These are phyloP conservation scores for Paramecium octaurelia DNA, from an alignment of 73 alveolate genomes.

Conservation along the genomic window DNA sequence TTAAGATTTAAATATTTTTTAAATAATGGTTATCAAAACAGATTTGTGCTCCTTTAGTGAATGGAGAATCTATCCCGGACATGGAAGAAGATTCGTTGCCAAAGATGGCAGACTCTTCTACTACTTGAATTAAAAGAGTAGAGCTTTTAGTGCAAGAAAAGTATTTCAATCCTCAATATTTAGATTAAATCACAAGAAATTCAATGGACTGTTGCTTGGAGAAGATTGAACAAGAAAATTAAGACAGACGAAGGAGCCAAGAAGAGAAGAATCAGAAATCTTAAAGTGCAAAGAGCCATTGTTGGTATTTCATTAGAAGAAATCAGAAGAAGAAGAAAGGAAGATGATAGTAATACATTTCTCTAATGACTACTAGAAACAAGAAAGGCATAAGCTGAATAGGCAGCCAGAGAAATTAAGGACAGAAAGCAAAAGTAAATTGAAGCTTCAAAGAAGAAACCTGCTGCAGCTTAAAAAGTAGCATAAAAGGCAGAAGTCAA, in stretches of 20 bases:
- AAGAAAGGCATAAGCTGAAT: constrained; percentile 79
- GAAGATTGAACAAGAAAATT: constrained; percentile 89
- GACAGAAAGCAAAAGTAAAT: constrained; percentile 73
- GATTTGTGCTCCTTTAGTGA: constrained; percentile 90
- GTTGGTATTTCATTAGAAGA: constrained; percentile 93
- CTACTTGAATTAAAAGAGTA: constrained; percentile 79
- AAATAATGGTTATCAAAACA: constrained; percentile 88
- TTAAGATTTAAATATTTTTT: background rate
- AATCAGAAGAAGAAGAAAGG: constrained; percentile 84
- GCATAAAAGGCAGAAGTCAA: constrained; percentile 30
- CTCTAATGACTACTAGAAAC: constrained; percentile 55
- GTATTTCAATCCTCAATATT: background rate
- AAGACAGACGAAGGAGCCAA: constrained; percentile 81
- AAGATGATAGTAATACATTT: constrained; percentile 53
- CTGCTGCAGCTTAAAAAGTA: background rate
- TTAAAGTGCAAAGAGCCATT: constrained; percentile 90
- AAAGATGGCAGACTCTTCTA: constrained; percentile 89
- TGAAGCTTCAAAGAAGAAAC: constrained; percentile 43
- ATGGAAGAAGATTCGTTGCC: constrained; percentile 87
- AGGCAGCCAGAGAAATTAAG: constrained; percentile 85
- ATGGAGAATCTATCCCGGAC: constrained; percentile 92
- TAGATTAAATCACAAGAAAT: constrained; percentile 83
- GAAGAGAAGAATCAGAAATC: constrained; percentile 84
- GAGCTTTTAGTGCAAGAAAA: constrained; percentile 77
- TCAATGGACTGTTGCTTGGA: constrained; percentile 96